Conservation (phyloP, 352 stramenopile species). For the Globisporangium megalacanthum region DNA sequence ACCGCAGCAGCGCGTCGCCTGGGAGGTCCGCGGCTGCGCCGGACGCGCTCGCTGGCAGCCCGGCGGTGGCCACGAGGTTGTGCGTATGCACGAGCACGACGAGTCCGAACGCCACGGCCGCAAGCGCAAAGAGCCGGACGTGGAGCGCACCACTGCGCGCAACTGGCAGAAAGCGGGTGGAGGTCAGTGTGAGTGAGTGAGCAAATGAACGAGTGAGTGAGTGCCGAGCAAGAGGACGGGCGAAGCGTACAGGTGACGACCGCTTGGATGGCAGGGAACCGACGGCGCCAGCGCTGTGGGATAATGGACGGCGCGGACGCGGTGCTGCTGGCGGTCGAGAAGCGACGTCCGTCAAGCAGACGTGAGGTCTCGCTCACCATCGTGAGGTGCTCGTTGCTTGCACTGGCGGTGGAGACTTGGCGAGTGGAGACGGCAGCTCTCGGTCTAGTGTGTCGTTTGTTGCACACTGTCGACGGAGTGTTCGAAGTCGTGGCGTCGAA, state of each 20-base stretch:
- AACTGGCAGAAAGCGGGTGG: conserved; percentile 1
- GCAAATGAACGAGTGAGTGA: not conserved
- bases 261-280: conserved; percentile 14
- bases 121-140: conserved; percentile 39
- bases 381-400: not conserved
- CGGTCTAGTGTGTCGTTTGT: not conserved
- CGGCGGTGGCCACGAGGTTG: conserved; percentile 38
- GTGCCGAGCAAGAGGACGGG: not conserved
- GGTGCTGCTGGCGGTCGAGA: conserved; percentile 3
- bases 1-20: conserved; percentile 1
- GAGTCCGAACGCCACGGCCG: conserved; percentile 49
- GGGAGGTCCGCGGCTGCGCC: conserved; percentile 11
- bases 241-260: conserved; percentile 9
- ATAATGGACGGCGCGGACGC: conserved; percentile 12
- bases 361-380: conserved; percentile 5
- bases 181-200: too few relatives aligned
- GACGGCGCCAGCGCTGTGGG: conserved; percentile 15
- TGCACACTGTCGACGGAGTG: not conserved
- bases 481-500: not conserved
- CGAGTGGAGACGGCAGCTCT: not conserved
- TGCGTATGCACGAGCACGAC: conserved; percentile 70
- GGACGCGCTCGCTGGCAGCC: conserved; percentile 35
- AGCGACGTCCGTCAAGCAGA: conserved; percentile 3
- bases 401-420: not conserved
- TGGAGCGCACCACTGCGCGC: conserved; percentile 20